Evolutionary conservation across 257 asterid species (phyloP).

Genomic region (Salvia rosmarinus): DNA sequence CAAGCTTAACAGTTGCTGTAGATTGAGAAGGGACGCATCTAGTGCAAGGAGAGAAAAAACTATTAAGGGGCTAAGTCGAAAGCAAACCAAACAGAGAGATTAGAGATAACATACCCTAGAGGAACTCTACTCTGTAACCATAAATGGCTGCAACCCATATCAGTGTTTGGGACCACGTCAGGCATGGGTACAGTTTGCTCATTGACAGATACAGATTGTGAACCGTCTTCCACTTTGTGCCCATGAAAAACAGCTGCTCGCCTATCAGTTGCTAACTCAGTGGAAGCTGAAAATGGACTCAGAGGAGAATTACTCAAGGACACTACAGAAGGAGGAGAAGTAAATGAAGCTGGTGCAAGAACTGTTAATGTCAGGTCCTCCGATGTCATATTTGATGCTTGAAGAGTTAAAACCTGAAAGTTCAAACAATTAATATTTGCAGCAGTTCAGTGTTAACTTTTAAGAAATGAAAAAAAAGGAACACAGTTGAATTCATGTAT

Average conservation of each 20-base stretch:
- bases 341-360: slow-evolving; percentile 96
- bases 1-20: slow-evolving; percentile 91
- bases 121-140: slow-evolving; percentile 99
- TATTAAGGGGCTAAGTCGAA: slow-evolving; percentile 23
- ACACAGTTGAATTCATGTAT: slow-evolving; percentile 29
- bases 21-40: slow-evolving; percentile 92
- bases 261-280: slow-evolving; percentile 49
- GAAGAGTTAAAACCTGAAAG: slow-evolving; percentile 90
- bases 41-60: slow-evolving; percentile 32
- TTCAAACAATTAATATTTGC: slow-evolving; percentile 39
- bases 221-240: slow-evolving; percentile 45
- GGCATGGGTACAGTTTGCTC: slow-evolving; percentile 46
- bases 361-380: slow-evolving; percentile 88
- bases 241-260: slow-evolving; percentile 42
- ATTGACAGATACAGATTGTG: slow-evolving; percentile 42
- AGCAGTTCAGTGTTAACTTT: slow-evolving; percentile 7
- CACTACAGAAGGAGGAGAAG: slow-evolving; percentile 88
- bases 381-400: slow-evolving; percentile 90
- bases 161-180: slow-evolving; percentile 70
- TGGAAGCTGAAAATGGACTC: slow-evolving; percentile 52
- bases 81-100: slow-evolving; percentile 16
- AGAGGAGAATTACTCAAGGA: slow-evolving; percentile 71
- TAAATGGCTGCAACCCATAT: slow-evolving; percentile 88
- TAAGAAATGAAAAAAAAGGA: background rate
- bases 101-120: slow-evolving; percentile 66